Percentiles rank a stretch among this genome's conserved stretches.
Evolutionary conservation across 2,329 filamentous ascomycete genomes (phyloP).

Genomic region (Fusarium compactum): DNA sequence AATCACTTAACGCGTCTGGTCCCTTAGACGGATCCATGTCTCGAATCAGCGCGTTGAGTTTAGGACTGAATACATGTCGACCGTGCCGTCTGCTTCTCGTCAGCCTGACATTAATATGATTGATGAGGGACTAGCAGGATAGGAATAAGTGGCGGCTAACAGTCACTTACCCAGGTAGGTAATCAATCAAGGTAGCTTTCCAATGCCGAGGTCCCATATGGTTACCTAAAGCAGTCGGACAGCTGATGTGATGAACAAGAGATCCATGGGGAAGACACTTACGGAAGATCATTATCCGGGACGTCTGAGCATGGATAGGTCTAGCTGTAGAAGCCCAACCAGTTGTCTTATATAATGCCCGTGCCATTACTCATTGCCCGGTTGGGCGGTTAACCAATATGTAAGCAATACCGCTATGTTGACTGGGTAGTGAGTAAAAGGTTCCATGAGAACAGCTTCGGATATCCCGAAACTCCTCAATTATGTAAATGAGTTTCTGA

Average conservation of each 20-base stretch:
- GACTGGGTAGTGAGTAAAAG: not conserved
- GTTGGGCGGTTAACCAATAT: conserved; percentile 4
- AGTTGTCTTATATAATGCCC: not conserved
- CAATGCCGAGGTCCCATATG: not conserved
- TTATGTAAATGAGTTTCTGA: not conserved
- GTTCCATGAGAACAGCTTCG: not conserved
- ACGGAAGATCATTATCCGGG: not conserved
- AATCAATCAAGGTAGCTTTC: not conserved
- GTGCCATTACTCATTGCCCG: conserved; percentile 15
- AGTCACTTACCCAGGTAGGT: not conserved
- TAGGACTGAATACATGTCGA: not conserved
- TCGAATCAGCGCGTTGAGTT: conserved; percentile 11
- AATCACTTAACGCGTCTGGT: conserved; percentile 39
- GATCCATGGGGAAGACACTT: not conserved
- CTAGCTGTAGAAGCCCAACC: not conserved
- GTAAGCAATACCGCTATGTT: not conserved
- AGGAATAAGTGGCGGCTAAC: not conserved
- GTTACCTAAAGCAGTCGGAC: not conserved
- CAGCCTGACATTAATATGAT: not conserved
- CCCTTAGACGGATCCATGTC: conserved; percentile 7
- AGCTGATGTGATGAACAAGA: conserved; percentile 11
- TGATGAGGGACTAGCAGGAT: not conserved
- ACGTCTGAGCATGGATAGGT: not conserved
- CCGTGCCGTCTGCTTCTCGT: not conserved
- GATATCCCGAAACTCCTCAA: not conserved